These are phyloP conservation scores for Aspergillus cejpii DNA, from an alignment of 2,329 filamentous ascomycete genomes.

Conservation along the genomic window DNA sequence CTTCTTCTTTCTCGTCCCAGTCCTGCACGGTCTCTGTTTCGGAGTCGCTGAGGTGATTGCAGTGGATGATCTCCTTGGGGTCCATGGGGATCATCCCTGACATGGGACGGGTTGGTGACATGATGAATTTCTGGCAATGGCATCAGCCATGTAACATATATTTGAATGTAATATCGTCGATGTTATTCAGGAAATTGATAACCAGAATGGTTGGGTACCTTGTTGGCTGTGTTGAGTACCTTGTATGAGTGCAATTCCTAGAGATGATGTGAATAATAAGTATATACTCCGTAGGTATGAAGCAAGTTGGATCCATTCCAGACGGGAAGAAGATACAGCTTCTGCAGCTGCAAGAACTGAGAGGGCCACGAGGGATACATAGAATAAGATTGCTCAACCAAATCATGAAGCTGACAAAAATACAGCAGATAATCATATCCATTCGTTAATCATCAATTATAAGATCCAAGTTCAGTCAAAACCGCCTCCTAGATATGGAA, in stretches of 20 bases:
- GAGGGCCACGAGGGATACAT: constrained; percentile 4
- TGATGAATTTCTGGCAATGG: no score
- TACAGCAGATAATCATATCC: not conserved
- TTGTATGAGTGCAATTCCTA: no score
- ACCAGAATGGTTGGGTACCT: no score
- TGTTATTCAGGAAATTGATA: no score
- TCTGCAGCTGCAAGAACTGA: constrained; percentile 15
- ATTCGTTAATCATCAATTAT: not conserved
- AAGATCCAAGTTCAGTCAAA: no score
- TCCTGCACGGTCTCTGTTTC: constrained; percentile 20
- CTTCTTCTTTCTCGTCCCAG: constrained; percentile 24
- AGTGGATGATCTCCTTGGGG: constrained; percentile 1
- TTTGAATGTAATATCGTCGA: no score
- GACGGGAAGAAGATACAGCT: constrained; percentile 5
- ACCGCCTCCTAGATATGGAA: constrained; percentile 21
- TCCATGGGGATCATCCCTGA: not conserved
- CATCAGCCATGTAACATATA: no score
- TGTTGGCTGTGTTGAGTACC: no score
- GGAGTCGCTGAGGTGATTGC: constrained; percentile 6
- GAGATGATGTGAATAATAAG: no score
- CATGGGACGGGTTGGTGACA: not conserved
- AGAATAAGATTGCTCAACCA: no score
- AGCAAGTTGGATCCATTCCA: no score
- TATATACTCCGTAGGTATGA: no score
- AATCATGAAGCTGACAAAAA: constrained; percentile 7